Percentiles rank a stretch among this genome's conserved stretches.
phyloP scores from a whole-genome alignment of 1,284 basidiomycete species.

The Malassezia equina region DNA sequence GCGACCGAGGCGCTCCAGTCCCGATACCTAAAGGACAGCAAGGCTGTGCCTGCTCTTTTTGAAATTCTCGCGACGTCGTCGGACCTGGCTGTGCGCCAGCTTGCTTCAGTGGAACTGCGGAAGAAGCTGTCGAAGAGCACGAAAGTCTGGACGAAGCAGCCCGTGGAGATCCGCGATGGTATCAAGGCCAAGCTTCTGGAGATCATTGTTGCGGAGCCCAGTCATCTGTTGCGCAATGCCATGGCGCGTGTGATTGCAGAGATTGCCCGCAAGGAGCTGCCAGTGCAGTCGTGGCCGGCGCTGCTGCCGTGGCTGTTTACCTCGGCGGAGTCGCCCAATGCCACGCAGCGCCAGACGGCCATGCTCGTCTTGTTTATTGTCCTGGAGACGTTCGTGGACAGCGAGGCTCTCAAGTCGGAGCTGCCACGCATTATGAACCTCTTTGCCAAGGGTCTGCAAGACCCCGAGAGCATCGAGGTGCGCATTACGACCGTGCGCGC shows the following conservation, averaged over 20 bases:
- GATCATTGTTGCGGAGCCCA: conserved; percentile 66
- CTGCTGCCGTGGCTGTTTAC: conserved; percentile 80
- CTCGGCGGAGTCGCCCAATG: conserved; percentile 62
- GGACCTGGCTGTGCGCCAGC: conserved; percentile 72
- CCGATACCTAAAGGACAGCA: conserved; percentile 66
- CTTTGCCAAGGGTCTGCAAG: conserved; percentile 66
- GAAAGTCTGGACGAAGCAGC: conserved; percentile 70
- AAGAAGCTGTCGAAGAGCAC: conserved; percentile 77
- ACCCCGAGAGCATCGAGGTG: conserved; percentile 82
- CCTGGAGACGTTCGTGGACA: conserved; percentile 79
- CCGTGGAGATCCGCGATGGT: conserved; percentile 62
- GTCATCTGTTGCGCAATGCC: conserved; percentile 65
- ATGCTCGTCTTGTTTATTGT: conserved; percentile 84
- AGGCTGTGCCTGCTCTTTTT: conserved; percentile 82
- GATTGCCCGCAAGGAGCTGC: conserved; percentile 81
- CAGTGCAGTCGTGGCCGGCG: conserved; percentile 69
- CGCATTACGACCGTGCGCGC: conserved; percentile 75
- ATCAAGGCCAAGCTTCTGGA: conserved; percentile 79
- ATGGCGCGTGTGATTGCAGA: conserved; percentile 85
- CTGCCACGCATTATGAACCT: conserved; percentile 70
- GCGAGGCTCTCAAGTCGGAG: conserved; percentile 63
- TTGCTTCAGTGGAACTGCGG: conserved; percentile 92
- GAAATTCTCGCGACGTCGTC: conserved; percentile 76
- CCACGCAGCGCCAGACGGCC: conserved; percentile 76
- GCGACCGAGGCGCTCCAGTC: conserved; percentile 69